Percentiles rank a stretch among this genome's conserved stretches.
These are phyloP conservation scores for Cicer yamashitae DNA, from an alignment of 306 rosid genomes.

Conservation along the genomic window DNA sequence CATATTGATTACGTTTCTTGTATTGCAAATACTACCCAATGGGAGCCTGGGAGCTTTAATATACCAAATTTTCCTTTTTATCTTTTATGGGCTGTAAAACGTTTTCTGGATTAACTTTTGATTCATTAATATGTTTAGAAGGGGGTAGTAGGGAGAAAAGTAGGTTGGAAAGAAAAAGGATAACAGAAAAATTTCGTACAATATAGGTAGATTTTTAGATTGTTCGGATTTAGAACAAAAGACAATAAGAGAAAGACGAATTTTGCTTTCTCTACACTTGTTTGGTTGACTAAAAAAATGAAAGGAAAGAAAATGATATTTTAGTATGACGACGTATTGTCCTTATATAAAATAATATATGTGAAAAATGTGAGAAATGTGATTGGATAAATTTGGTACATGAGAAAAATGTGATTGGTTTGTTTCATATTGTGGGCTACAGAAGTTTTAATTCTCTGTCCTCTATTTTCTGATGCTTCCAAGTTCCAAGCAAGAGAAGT, in stretches of 20 bases:
- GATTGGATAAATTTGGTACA: background rate
- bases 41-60: too few relatives aligned
- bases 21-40: too few relatives aligned
- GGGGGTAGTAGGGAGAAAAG: too few relatives aligned
- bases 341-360: background rate
- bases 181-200: too few relatives aligned
- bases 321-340: background rate
- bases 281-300: background rate
- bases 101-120: too few relatives aligned
- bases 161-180: too few relatives aligned
- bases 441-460: background rate
- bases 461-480: constrained; percentile 6
- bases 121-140: too few relatives aligned
- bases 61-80: too few relatives aligned
- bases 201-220: too few relatives aligned
- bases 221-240: background rate
- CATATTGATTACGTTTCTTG: constrained; percentile 1
- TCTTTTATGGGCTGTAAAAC: too few relatives aligned
- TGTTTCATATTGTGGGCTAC: background rate
- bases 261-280: background rate
- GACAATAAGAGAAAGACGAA: background rate
- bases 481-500: background rate
- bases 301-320: background rate
- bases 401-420: background rate
- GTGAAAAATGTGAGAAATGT: background rate